Base-by-base conservation (phyloP, 2,329 filamentous ascomycete species). In the Emergomyces orientalis region DNA sequence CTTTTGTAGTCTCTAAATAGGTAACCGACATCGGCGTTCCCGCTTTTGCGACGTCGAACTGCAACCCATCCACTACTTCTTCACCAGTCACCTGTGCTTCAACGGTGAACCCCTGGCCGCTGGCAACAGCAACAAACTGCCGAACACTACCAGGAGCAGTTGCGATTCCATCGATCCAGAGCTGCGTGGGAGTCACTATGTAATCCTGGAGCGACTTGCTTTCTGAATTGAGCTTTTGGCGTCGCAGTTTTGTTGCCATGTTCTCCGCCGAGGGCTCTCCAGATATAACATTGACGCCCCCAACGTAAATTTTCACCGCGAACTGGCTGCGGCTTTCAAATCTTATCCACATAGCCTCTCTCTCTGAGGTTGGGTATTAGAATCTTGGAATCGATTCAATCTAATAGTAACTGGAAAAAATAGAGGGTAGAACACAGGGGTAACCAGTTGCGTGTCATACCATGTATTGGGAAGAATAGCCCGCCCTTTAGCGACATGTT, bases 91-190 rank as follows among this genome's bases (percentile, higher is more conserved):
- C 65, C 65, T 82, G 80, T 1, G 72, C 71, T 66, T 82, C 80
- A 8, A 81, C 73, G 0, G 76, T 75, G 61, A 79, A 78, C 0
- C 78, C 77, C 17, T 68, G 70, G 0, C 75, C 75, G 32, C 75
- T 65, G 0, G 78, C 76, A 74, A 79, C 78, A 1, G 79, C 79
- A 2, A 81, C 77, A 63, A 82, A 82, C 63, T 82, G 80, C 11
- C 76, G 72, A 4, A 81, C 76, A 0, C 68, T 67, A 1, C 74
- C 74, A 34, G 74, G 64, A 0, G 55, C 58, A 1, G 64, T 68
- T 0, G 73, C 72, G 39, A 79, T 74, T 0, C 78, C 79, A 67
- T 81, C 77, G 0, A 81, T 68, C 77, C 75, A 79, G 2, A 62
- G 60, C 63, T 80, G 78, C 0, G 61, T 39, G 1, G 75, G 75